Conservation (phyloP, 495 filamentous ascomycete species). For the Neurospora terricola region DNA sequence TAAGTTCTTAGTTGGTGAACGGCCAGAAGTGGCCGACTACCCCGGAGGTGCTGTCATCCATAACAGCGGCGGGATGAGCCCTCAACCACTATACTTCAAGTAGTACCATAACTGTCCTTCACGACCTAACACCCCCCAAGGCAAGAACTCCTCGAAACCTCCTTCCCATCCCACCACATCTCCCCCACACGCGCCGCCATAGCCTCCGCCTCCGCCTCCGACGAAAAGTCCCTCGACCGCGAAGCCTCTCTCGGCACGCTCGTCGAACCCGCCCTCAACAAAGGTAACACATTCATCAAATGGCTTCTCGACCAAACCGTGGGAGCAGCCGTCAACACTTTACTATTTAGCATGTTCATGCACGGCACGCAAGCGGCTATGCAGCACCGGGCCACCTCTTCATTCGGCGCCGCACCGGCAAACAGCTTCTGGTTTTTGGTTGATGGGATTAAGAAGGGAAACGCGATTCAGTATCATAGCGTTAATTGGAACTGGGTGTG, state of each 20-base stretch:
- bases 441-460: background rate
- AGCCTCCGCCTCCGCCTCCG: conserved; percentile 25
- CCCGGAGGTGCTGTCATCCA: no score
- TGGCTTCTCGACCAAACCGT: conserved; percentile 74
- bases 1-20: conserved; percentile 31
- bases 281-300: conserved; percentile 68
- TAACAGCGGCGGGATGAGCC: no score
- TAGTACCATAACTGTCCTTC: no score
- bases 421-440: conserved; percentile 17
- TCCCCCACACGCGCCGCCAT: conserved; percentile 26
- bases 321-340: conserved; percentile 65
- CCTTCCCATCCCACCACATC: conserved; percentile 35
- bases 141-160: conserved; percentile 42
- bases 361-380: conserved; percentile 30
- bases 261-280: conserved; percentile 46
- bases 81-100: no score
- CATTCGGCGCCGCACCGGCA: background rate
- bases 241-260: conserved; percentile 30
- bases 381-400: conserved; percentile 11
- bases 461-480: conserved; percentile 19
- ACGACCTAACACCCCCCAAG: conserved; percentile 14
- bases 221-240: conserved; percentile 33
- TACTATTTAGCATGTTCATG: conserved; percentile 52
- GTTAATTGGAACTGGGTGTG: conserved; percentile 27
- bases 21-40: background rate